Evolutionary conservation across 257 asterid genomes (phyloP), one percentile per base, ranked within the genome.

Genomic region (Jacaranda mimosifolia): DNA sequence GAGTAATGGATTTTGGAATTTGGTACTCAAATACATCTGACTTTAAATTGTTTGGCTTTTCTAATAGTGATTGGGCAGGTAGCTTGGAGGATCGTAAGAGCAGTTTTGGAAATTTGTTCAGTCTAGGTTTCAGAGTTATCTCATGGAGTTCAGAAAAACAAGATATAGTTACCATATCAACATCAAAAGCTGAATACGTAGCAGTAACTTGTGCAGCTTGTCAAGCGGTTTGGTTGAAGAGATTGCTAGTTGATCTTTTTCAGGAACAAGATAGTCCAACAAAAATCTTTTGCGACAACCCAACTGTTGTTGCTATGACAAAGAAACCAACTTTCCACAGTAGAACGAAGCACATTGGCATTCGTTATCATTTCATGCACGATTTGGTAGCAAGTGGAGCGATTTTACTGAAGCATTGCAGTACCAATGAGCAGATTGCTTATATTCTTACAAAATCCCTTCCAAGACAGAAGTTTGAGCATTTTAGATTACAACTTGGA

Each of bases 111-210:
- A 26, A 26, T 7, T 26, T 46, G 14, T 48, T 48, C 3, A 32
- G n/a, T 12, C 18, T 52, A 1, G 36, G 64, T 3, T 3, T 11
- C 0, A 13, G 53, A 70, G 51, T 38, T 11, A 70, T 70, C 1
- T 46, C 75, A 0, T 51, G 63, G 49, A 70, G 64, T 17, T 52
- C 48, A 51, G 32, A 51, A 10, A 70, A 70, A 49, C 51, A 70
- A 52, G 64, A 9, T 1, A 46, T 38, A 2, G 6, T 17, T 3
- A 17, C 75, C 6, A 14, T 70, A 13, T 70, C 75, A 6, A 19
- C 75, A 11, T 70, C 51, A 6, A 35, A 70, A 36, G 63, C 51
- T 18, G 35, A 70, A 4, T 32, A 70, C 15, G 26, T 35, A 1
- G 15, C 48, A 48, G 26, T 48, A 11, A 49, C 48, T 21, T 13